A percentile compares a stretch with the other conserved stretches of the same genome.
Conservation (phyloP, 1,139 yeast genomes). For the Lodderomyces jiufengensis region DNA sequence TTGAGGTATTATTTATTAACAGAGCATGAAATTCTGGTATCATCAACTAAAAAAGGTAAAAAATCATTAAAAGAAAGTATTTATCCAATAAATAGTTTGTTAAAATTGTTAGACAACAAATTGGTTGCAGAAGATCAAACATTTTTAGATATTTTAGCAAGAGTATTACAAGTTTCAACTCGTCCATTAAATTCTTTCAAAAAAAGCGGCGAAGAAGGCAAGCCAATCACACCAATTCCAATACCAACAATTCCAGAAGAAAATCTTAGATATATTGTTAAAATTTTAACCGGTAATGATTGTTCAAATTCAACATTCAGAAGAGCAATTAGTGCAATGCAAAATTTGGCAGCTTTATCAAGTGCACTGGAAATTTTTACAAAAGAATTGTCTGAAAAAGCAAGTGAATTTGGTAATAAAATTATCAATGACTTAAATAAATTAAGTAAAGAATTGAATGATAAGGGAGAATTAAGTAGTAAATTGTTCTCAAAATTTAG, state of each 20-base stretch:
- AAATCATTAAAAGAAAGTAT: conserved; percentile 39
- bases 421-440: conserved; percentile 55
- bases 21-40: conserved; percentile 68
- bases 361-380: conserved; percentile 68
- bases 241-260: conserved; percentile 66
- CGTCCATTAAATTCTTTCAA: conserved; percentile 60
- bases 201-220: conserved; percentile 19
- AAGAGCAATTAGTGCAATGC: conserved; percentile 80
- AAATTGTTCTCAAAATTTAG: conserved; percentile 65
- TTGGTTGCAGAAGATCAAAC: conserved; percentile 68
- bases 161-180: conserved; percentile 73
- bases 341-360: conserved; percentile 61
- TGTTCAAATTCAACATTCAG: conserved; percentile 85
- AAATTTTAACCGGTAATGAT: conserved; percentile 76
- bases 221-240: conserved; percentile 33
- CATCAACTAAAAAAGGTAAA: conserved; percentile 37
- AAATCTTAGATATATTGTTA: conserved; percentile 61
- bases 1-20: conserved; percentile 73
- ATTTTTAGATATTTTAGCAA: conserved; percentile 72
- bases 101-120: conserved; percentile 59
- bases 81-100: conserved; percentile 70
- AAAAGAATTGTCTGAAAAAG: conserved; percentile 62
- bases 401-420: conserved; percentile 55
- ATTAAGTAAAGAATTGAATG: conserved; percentile 46
- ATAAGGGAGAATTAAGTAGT: conserved; percentile 46